These are phyloP conservation scores for Sonneratia alba DNA, from an alignment of 345 rosid species.

Conservation along the genomic window DNA sequence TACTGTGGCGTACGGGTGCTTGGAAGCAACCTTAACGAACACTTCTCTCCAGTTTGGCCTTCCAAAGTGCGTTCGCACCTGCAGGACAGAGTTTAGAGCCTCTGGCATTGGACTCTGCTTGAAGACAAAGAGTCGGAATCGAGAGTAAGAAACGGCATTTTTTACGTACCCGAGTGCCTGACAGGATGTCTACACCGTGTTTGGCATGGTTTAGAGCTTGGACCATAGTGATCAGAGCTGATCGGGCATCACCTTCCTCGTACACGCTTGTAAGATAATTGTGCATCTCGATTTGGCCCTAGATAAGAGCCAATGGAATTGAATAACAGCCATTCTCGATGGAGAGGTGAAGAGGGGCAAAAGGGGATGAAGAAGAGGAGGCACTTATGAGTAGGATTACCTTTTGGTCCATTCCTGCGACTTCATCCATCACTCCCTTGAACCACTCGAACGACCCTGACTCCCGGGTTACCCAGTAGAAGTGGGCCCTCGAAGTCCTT, in stretches of 20 bases:
- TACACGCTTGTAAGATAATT: slow-evolving; percentile 94
- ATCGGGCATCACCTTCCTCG: slow-evolving; percentile 97
- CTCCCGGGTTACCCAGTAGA: slow-evolving; percentile 98
- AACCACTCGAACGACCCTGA: slow-evolving; percentile 95
- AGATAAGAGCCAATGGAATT: slow-evolving; percentile 6
- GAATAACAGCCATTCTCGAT: too few species aligned
- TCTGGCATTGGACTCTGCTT: not conserved
- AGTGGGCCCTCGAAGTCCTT: slow-evolving; percentile 60
- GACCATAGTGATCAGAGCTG: slow-evolving; percentile 91
- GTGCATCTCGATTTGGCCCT: slow-evolving; percentile 95
- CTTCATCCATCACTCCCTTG: slow-evolving; percentile 90
- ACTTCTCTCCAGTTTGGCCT: slow-evolving; percentile 96
- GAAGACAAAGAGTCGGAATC: not conserved
- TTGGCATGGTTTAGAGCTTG: slow-evolving; percentile 97
- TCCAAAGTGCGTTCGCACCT: slow-evolving; percentile 96
- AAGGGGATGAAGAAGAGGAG: not conserved
- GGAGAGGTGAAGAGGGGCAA: not conserved
- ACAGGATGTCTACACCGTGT: slow-evolving; percentile 87
- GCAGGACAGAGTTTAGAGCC: slow-evolving; percentile 11
- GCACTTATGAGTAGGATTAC: slow-evolving; percentile 27
- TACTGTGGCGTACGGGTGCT: slow-evolving; percentile 74
- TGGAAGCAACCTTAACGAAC: slow-evolving; percentile 60
- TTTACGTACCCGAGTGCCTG: slow-evolving; percentile 75
- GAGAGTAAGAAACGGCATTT: not conserved
- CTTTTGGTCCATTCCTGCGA: slow-evolving; percentile 79